Evolutionary conservation across 2,329 filamentous ascomycete genomes (phyloP).

Genomic region (Coniochaeta hoffmannii): DNA sequence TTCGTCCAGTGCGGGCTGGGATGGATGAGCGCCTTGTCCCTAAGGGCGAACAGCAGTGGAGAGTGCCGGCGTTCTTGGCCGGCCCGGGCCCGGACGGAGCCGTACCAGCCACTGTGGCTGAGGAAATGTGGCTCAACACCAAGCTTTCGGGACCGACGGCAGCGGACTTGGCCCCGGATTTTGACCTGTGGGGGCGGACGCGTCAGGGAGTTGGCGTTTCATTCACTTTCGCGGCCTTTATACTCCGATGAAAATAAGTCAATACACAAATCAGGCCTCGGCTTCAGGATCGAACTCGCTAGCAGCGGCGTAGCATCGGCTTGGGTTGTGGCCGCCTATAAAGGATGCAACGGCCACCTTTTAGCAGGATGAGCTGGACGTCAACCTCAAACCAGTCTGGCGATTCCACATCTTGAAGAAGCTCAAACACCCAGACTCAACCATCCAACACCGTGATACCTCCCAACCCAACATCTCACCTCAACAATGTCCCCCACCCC

Average conservation of each 20-base stretch:
- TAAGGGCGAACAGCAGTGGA: too few relatives aligned
- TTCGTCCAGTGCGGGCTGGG: too few relatives aligned
- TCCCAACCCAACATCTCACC: neutral
- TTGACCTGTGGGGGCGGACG: neutral
- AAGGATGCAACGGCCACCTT: neutral
- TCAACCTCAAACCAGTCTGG: too few relatives aligned
- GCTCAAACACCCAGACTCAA: too few relatives aligned
- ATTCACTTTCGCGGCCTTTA: neutral
- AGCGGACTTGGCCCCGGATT: neutral
- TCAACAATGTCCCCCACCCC: constrained; percentile 1
- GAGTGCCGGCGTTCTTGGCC: too few relatives aligned
- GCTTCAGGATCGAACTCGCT: too few relatives aligned
- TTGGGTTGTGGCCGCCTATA: neutral
- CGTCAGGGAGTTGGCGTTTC: neutral
- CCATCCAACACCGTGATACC: too few relatives aligned
- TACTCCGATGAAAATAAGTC: neutral
- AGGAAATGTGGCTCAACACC: neutral
- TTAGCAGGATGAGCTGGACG: neutral
- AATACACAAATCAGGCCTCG: neutral
- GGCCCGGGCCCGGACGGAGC: neutral
- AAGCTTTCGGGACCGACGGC: neutral
- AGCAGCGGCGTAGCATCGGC: neutral
- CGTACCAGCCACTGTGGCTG: neutral
- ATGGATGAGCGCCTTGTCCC: too few relatives aligned
- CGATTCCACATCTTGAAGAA: too few relatives aligned